These are phyloP conservation scores for Metarhizium sp. DNA, from an alignment of 2,329 filamentous ascomycete genomes.

Conservation along the genomic window DNA sequence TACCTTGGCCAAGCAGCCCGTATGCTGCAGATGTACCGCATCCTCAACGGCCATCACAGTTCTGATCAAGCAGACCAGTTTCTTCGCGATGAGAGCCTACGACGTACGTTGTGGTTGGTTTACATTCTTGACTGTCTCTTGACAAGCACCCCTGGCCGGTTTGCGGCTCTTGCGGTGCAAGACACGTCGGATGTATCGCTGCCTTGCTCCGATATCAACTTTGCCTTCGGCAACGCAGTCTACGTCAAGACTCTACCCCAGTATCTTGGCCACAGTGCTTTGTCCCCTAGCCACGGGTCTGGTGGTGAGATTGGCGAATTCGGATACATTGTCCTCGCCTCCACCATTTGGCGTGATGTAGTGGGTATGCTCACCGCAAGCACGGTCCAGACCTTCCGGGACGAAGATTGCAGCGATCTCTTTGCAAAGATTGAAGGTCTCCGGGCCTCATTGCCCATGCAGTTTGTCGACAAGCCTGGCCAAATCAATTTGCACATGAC, in stretches of 20 bases:
- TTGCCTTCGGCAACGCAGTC: conserved; percentile 51
- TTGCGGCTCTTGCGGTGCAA: conserved; percentile 43
- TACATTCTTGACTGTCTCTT: conserved; percentile 55
- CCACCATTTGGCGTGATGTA: conserved; percentile 52
- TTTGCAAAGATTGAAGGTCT: conserved; percentile 47
- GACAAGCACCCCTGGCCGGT: conserved; percentile 51
- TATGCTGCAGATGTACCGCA: conserved; percentile 55
- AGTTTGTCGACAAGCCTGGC: conserved; percentile 51
- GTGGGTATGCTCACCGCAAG: conserved; percentile 51
- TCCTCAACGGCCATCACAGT: conserved; percentile 45
- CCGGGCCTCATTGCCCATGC: conserved; percentile 44
- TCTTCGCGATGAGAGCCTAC: conserved; percentile 51
- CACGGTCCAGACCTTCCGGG: conserved; percentile 41
- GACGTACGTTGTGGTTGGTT: conserved; percentile 52
- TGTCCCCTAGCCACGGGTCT: conserved; percentile 26
- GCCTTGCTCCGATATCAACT: conserved; percentile 53
- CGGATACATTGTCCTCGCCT: conserved; percentile 50
- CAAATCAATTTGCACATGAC: conserved; percentile 55
- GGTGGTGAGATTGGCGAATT: conserved; percentile 51
- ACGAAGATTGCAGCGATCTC: conserved; percentile 40
- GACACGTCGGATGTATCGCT: conserved; percentile 47
- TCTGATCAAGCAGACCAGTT: conserved; percentile 47
- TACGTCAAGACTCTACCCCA: conserved; percentile 46
- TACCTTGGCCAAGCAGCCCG: conserved; percentile 54
- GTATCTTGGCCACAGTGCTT: conserved; percentile 25